phyloP scores from a whole-genome alignment of 768 basidiomycete species.

The Macrocybe gigantea region DNA sequence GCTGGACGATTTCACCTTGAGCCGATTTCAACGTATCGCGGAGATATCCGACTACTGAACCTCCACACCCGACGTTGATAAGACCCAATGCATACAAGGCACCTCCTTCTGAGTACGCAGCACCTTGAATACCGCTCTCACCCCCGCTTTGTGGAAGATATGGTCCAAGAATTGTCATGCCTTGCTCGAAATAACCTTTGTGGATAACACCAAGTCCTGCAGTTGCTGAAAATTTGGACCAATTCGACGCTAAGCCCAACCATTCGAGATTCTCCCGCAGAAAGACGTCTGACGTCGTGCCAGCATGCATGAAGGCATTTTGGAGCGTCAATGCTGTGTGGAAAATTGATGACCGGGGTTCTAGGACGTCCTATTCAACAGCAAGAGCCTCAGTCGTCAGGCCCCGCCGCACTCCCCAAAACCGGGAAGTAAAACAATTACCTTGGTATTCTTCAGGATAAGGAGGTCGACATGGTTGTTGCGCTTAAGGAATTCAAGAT shows the following conservation, averaged over 20 bases:
- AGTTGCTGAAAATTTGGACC: conserved; percentile 98
- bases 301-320: conserved; percentile 98
- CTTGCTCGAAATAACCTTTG: conserved; percentile 93
- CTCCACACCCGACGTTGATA: conserved; percentile 89
- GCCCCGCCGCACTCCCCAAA: conserved; percentile 1
- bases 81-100: conserved; percentile 93
- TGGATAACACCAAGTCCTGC: conserved; percentile 97
- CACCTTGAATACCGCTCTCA: conserved; percentile 72
- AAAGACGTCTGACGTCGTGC: conserved; percentile 92
- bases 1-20: conserved; percentile 86
- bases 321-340: conserved; percentile 95
- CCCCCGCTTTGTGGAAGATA: conserved; percentile 81
- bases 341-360: conserved; percentile 93
- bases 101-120: conserved; percentile 91
- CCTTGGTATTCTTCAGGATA: conserved; percentile 91
- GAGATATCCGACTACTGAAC: conserved; percentile 70
- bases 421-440: conserved; percentile 17
- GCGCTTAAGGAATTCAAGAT: conserved; percentile 91
- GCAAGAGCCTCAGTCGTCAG: background rate
- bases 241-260: conserved; percentile 92
- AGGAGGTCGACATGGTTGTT: conserved; percentile 91
- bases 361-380: conserved; percentile 67
- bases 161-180: conserved; percentile 86
- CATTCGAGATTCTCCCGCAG: conserved; percentile 95
- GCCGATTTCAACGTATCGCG: conserved; percentile 72